These are phyloP conservation scores for Suillus decipiens DNA, from an alignment of 768 basidiomycete genomes.

Conservation along the genomic window DNA sequence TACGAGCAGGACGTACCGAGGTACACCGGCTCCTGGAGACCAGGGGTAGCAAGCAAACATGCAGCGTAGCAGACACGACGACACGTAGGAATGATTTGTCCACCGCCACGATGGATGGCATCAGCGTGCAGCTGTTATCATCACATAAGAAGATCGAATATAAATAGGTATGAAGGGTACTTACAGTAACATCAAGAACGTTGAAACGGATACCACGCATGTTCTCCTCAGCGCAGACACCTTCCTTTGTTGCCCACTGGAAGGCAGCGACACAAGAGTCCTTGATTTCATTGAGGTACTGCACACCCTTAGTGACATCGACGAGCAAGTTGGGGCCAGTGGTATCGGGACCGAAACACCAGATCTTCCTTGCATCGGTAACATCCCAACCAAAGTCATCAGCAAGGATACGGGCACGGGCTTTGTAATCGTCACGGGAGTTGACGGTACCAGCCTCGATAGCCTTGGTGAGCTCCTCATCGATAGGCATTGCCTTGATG, in stretches of 20 bases:
- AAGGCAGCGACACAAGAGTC: constrained; percentile 98
- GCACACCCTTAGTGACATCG: constrained; percentile 98
- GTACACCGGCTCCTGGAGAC: constrained; percentile 96
- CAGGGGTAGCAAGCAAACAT: constrained; percentile 86
- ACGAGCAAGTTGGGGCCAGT: constrained; percentile 96
- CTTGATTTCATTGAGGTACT: constrained; percentile 99
- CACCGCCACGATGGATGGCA: constrained; percentile 99
- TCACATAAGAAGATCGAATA: background rate
- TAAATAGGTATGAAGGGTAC: constrained; percentile 26
- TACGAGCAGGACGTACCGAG: constrained; percentile 53
- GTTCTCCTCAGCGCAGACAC: constrained; percentile 94
- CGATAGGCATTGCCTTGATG: constrained; percentile 89
- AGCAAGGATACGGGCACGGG: constrained; percentile 91
- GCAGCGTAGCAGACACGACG: constrained; percentile 97
- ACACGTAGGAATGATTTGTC: constrained; percentile 96
- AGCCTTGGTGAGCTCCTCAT: constrained; percentile 91
- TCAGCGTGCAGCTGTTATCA: constrained; percentile 83
- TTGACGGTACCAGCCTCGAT: constrained; percentile 86
- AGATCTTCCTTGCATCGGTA: constrained; percentile 98
- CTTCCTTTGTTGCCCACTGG: constrained; percentile 99
- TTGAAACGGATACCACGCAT: constrained; percentile 99
- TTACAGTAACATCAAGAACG: constrained; percentile 91
- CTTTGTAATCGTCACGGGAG: constrained; percentile 97
- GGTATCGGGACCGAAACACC: constrained; percentile 99
- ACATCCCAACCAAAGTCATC: constrained; percentile 99